Evolutionary conservation across 176 grass and related monocot genomes (phyloP).

Genomic region (Calamus simplicifolius): DNA sequence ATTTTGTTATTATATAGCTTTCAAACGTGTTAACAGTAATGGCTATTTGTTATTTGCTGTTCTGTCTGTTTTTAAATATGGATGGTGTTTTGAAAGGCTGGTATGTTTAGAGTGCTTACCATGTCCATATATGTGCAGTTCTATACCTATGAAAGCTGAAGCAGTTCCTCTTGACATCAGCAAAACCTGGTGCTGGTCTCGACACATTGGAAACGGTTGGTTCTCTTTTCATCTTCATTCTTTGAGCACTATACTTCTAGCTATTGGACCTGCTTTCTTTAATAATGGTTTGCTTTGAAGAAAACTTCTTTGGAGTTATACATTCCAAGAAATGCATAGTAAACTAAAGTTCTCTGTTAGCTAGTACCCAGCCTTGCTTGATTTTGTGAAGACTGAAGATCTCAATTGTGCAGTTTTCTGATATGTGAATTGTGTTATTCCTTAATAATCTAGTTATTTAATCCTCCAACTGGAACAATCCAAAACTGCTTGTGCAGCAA

Average conservation of each 20-base stretch:
- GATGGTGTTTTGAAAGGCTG: constrained; percentile 12
- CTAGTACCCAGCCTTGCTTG: no score
- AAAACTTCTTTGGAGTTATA: no score
- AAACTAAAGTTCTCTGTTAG: no score
- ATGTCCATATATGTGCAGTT: constrained; percentile 40
- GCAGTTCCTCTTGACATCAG: constrained; percentile 41
- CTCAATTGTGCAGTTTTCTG: no score
- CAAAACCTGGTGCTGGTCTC: constrained; percentile 35
- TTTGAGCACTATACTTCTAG: constrained; percentile 14
- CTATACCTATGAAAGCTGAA: constrained; percentile 87
- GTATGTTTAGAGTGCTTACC: no score
- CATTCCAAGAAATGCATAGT: no score
- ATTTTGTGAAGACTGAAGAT: no score
- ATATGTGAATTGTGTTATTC: no score
- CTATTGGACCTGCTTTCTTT: background rate
- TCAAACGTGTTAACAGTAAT: background rate
- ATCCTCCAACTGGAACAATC: no score
- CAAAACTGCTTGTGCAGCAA: no score
- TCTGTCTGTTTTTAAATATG: background rate
- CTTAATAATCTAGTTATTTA: no score
- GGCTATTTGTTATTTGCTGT: background rate
- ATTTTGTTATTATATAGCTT: constrained; percentile 1
- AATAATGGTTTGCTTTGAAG: no score
- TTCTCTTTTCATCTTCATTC: constrained; percentile 20
- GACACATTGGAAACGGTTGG: constrained; percentile 71